Conservation (phyloP, 495 filamentous ascomycete species). For the Diplogelasinospora grovesii region DNA sequence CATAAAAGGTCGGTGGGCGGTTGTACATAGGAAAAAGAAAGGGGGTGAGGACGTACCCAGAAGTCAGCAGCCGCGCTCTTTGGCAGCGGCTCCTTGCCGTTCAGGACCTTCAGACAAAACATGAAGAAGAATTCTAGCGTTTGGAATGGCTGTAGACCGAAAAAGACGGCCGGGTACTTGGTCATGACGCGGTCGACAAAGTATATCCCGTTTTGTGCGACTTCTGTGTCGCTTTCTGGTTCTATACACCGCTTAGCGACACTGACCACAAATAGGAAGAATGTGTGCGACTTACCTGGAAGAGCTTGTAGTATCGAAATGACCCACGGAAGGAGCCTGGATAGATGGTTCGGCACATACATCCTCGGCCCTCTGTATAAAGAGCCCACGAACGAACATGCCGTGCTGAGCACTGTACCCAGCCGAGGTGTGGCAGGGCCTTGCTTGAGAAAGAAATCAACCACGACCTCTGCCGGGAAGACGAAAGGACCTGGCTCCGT, state of each 20-base stretch:
- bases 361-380: slow-evolving; percentile 45
- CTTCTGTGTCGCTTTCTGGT: slow-evolving; percentile 67
- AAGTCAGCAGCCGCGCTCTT: slow-evolving; percentile 74
- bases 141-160: slow-evolving; percentile 40
- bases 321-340: slow-evolving; percentile 56
- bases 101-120: slow-evolving; percentile 67
- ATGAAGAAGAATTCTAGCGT: slow-evolving; percentile 64
- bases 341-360: slow-evolving; percentile 38
- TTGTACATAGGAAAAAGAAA: slow-evolving; percentile 11
- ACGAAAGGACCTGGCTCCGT: slow-evolving; percentile 69
- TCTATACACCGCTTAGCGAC: slow-evolving; percentile 27
- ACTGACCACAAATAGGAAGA: not conserved
- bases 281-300: slow-evolving; percentile 40
- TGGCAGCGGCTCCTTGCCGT: slow-evolving; percentile 67
- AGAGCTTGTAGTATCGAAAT: slow-evolving; percentile 57
- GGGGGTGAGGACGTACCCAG: slow-evolving; percentile 52
- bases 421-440: slow-evolving; percentile 59
- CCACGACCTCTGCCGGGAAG: slow-evolving; percentile 62
- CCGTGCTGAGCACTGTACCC: slow-evolving; percentile 69
- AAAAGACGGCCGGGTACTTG: slow-evolving; percentile 54
- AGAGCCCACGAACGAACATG: slow-evolving; percentile 65
- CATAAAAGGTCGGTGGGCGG: too few relatives aligned
- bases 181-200: slow-evolving; percentile 61
- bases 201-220: slow-evolving; percentile 69
- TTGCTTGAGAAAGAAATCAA: slow-evolving; percentile 62